Base-by-base conservation (phyloP, 2,329 filamentous ascomycete species). In the Colletotrichum spinosum region DNA sequence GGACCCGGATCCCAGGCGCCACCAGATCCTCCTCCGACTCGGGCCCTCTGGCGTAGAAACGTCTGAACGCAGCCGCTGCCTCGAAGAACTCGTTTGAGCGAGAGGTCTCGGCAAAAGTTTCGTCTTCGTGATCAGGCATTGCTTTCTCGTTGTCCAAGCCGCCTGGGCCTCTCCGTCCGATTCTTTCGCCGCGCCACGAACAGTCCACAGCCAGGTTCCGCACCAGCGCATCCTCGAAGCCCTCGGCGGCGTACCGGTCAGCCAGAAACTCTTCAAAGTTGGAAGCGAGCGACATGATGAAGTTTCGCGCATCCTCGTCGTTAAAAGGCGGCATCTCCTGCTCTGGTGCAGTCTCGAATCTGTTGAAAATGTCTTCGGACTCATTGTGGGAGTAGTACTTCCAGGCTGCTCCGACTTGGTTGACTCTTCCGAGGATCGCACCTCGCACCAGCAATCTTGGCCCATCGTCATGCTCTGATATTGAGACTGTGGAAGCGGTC, bases 221-320 rank as follows among this genome's bases (percentile, higher is more conserved):
- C 0, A 50, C 61, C 1, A 65, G 15, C n/a, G 61, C 61, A 13
- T 64, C 50, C 2, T 44, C 2, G 1, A 44, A 4, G 4, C 33
- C 50, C 39, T 60, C 55, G 2, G 41, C 34, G 2, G 4, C 6
- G 4, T 64, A 60, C 2, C 33, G 11, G 9, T 44, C 25, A 0
- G 8, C 34, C 2, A 64, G 9, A 3, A 17, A 33, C 44, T 42
- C 55, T 10, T 50, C 4, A 8, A 12, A 13, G 9, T 15, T 37
- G 1, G 37, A 35, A 6, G 55, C 49, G 8, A 64, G 41, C 3
- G 35, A 34, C 1, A 64, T 7, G 8, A 64, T 64, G 10, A 59
- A 64, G 12, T 59, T 64, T 7, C 48, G 39, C 3, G 60, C 48
- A 13, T 64, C 55, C 9, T 64, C 60, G 3, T 64, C 60, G 9